Conservation (phyloP, 2,329 filamentous ascomycete genomes). For the Aspergillus neoniger region DNA sequence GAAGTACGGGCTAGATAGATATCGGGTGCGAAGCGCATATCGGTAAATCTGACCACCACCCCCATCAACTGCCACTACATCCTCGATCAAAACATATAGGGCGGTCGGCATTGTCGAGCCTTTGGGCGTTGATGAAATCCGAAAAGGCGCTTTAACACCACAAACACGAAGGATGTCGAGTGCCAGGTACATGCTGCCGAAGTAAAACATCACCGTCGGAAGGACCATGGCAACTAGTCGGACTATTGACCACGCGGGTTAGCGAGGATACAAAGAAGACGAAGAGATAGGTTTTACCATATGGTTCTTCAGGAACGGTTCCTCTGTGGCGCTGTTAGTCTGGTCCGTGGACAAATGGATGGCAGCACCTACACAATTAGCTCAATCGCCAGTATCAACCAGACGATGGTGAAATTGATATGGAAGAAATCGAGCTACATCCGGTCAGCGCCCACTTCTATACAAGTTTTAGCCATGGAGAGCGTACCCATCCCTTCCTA, state of each 20-base stretch:
- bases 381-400: constrained; percentile 46
- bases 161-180: constrained; percentile 45
- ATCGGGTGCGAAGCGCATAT: constrained; percentile 53
- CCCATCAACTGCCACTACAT: constrained; percentile 68
- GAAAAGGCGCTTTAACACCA: constrained; percentile 58
- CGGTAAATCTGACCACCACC: constrained; percentile 59
- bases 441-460: constrained; percentile 10
- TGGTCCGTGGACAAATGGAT: not conserved
- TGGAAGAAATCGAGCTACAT: constrained; percentile 48
- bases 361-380: constrained; percentile 42
- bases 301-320: constrained; percentile 43
- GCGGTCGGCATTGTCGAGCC: constrained; percentile 61
- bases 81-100: constrained; percentile 67
- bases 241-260: constrained; percentile 27
- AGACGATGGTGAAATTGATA: constrained; percentile 49
- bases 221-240: constrained; percentile 48
- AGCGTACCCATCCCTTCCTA: constrained; percentile 44
- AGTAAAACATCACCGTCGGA: constrained; percentile 50
- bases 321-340: constrained; percentile 34
- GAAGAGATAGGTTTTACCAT: constrained; percentile 33
- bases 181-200: constrained; percentile 44
- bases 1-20: constrained; percentile 57
- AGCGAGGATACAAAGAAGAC: not conserved
- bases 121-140: constrained; percentile 64
- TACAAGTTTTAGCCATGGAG: not conserved